Conservation (phyloP, 805 yeast genomes). For the Pichia deserticola region DNA sequence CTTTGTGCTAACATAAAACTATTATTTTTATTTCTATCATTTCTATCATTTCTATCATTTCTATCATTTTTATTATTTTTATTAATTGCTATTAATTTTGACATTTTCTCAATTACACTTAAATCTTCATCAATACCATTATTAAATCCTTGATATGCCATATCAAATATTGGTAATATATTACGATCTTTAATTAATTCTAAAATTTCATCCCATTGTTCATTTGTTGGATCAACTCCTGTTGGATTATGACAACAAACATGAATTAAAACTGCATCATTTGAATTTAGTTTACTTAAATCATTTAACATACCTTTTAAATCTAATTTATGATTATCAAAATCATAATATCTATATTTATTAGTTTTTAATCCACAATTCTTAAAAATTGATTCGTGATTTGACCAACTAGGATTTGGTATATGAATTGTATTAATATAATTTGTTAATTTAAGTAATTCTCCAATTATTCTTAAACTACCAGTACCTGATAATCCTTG, state of each 20-base stretch:
- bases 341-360: constrained; percentile 67
- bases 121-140: constrained; percentile 76
- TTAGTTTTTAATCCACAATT: constrained; percentile 61
- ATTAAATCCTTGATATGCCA: constrained; percentile 95
- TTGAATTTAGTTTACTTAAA: constrained; percentile 45
- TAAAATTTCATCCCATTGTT: constrained; percentile 74
- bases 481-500: constrained; percentile 97
- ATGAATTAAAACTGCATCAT: constrained; percentile 68
- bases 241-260: constrained; percentile 98
- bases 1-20: constrained; percentile 64
- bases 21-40: constrained; percentile 23
- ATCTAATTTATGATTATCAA: constrained; percentile 53
- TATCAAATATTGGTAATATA: constrained; percentile 77
- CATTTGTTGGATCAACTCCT: constrained; percentile 80
- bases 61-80: constrained; percentile 37
- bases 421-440: constrained; percentile 46
- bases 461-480: constrained; percentile 78
- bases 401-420: constrained; percentile 93
- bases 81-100: constrained; percentile 33
- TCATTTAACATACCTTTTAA: constrained; percentile 56
- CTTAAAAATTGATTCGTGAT: constrained; percentile 73
- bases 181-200: constrained; percentile 50
- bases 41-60: constrained; percentile 36
- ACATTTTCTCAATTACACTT: constrained; percentile 37
- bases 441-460: constrained; percentile 53